Evolutionary conservation across 202 grass and related monocot genomes (phyloP).

Genomic region (Schoenoplectus triqueter): DNA sequence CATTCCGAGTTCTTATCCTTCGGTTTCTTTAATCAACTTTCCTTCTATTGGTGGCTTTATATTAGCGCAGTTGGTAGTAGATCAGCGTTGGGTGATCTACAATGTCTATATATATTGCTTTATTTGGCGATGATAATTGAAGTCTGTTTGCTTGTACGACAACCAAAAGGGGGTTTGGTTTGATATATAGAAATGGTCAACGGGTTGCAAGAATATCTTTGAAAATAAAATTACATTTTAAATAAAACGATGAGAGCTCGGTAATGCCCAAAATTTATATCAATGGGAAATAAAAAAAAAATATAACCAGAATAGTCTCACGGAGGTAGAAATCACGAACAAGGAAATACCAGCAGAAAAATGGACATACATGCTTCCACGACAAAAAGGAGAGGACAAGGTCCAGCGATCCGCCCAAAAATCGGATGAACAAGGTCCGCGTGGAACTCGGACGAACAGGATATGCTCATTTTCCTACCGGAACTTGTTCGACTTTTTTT

Average conservation of each 20-base stretch:
- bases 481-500: too few relatives aligned
- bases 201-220: background rate
- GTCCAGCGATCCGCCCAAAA: too few relatives aligned
- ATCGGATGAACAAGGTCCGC: too few relatives aligned
- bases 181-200: background rate
- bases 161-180: background rate
- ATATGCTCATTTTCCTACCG: too few relatives aligned
- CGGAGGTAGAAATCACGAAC: too few relatives aligned
- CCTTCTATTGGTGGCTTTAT: background rate
- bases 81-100: constrained; percentile 13
- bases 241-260: background rate
- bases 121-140: constrained; percentile 5
- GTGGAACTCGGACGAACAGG: too few relatives aligned
- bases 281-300: too few relatives aligned
- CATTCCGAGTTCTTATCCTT: background rate
- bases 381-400: too few relatives aligned
- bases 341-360: too few relatives aligned
- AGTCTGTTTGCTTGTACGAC: background rate
- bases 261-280: too few relatives aligned
- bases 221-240: background rate
- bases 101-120: background rate
- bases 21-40: background rate
- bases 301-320: too few relatives aligned
- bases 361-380: too few relatives aligned
- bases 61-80: constrained; percentile 13